Percentiles rank a stretch among this genome's conserved stretches.
These are phyloP conservation scores for Madurella mycetomatis DNA, from an alignment of 2,329 filamentous ascomycete genomes.

Conservation along the genomic window DNA sequence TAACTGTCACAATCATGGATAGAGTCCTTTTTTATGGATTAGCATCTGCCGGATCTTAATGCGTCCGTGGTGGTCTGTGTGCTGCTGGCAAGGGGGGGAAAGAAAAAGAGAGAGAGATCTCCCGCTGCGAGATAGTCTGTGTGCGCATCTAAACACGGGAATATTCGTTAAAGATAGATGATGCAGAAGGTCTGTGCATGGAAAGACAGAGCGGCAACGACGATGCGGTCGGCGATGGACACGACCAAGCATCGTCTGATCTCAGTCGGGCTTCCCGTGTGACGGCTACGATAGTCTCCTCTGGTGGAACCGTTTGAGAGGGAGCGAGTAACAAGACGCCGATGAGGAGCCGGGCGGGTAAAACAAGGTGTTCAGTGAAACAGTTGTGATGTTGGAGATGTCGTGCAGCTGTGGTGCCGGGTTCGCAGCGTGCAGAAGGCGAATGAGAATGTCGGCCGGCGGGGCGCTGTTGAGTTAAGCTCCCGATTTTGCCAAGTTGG, in stretches of 20 bases:
- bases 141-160: background rate
- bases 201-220: background rate
- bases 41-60: background rate
- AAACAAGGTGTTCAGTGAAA: background rate
- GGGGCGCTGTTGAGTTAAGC: conserved; percentile 7
- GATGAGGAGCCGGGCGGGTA: background rate
- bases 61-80: background rate
- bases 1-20: no score
- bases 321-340: background rate
- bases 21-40: no score
- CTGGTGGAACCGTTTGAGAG: background rate
- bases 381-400: conserved; percentile 4
- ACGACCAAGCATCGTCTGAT: background rate
- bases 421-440: background rate
- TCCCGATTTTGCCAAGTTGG: background rate
- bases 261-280: background rate
- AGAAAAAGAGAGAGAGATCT: background rate
- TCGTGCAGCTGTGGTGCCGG: conserved; percentile 1
- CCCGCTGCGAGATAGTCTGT: background rate
- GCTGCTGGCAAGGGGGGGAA: background rate
- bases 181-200: background rate
- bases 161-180: background rate
- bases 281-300: background rate
- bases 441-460: conserved; percentile 10
- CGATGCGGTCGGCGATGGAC: background rate